Evolutionary conservation across 1,284 basidiomycete species (phyloP), one percentile per base, ranked within the genome.

Genomic region (Cutaneotrichosporon dermatis): DNA sequence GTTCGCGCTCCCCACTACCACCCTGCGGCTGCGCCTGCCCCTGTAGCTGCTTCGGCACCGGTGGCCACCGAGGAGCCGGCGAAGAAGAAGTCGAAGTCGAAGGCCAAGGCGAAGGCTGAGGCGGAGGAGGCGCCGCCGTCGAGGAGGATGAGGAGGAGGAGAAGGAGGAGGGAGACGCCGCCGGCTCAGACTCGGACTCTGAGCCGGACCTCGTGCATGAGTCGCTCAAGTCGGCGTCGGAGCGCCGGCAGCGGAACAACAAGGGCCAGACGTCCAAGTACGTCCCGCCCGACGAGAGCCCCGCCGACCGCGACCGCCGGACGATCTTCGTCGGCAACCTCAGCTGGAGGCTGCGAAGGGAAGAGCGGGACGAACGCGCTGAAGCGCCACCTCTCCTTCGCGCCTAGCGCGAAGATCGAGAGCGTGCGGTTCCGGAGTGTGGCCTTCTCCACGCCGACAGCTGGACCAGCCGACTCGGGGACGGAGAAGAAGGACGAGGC

Each of bases 301-400:
- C 82, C 9, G 85, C 84, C 57, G 84, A 84, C 60, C 82, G 88
- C 53, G 86, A 96, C 71, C 82, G 83, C 15, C 84, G 94, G 35
- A 96, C 94, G 1, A 81, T 97, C 54, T 99, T 98, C 73, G 78
- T 99, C n/a, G 95, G 95, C 9, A 98, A 98, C 73, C 79, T 98
- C 0, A 84, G 3, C 80, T 89, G 2, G 86, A 89, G 5, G 84
- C 89, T 7, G 86, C 85, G 13, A 88, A 88, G 57, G 86, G 68
- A 87, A 86, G 76, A 34, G 43, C 34, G 46, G 43, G 5, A 45
- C 36, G 15, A 33, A 39, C 10, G 25, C 45, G 43, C 44, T 13
- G 34, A 45, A 41, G 61, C 82, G 83, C 36, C 88, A 92, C 71
- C 82, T 89, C 33, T 79, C 84, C 1, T 83, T 84, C 60, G 82